These are phyloP conservation scores for Cryptosporidium ubiquitum DNA, from an alignment of 169 alveolate genomes.

Conservation along the genomic window DNA sequence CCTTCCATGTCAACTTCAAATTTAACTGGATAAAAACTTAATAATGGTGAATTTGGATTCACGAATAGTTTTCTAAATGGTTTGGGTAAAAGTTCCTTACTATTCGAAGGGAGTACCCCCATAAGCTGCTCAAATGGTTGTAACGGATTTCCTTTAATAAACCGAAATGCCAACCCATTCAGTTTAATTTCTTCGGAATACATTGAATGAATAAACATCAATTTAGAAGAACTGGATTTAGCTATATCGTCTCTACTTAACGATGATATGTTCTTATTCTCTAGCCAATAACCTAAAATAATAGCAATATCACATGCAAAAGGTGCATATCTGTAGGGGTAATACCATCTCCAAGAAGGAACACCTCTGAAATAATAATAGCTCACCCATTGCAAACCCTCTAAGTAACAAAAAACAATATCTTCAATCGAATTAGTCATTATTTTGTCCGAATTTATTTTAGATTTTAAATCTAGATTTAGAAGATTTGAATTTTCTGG, in stretches of 20 bases:
- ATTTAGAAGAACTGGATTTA: neutral
- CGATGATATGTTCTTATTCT: neutral
- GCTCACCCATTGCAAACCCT: constrained; percentile 96
- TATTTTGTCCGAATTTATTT: constrained; percentile 23
- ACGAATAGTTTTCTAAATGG: constrained; percentile 76
- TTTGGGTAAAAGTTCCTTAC: constrained; percentile 78
- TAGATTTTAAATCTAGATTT: constrained; percentile 27
- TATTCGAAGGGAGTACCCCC: constrained; percentile 81
- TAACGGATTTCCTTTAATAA: constrained; percentile 71
- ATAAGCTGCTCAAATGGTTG: constrained; percentile 82
- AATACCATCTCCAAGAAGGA: constrained; percentile 95
- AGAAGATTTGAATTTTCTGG: neutral
- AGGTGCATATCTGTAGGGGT: constrained; percentile 94
- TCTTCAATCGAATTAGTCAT: constrained; percentile 79
- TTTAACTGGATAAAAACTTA: constrained; percentile 76
- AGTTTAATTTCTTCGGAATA: constrained; percentile 8
- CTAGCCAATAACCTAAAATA: constrained; percentile 73
- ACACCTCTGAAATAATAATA: constrained; percentile 94
- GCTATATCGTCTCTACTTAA: constrained; percentile 4
- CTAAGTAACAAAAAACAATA: constrained; percentile 89
- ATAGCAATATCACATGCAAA: constrained; percentile 88
- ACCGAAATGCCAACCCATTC: constrained; percentile 12
- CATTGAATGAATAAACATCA: constrained; percentile 20
- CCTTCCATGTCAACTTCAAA: constrained; percentile 83
- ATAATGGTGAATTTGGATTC: constrained; percentile 78